phyloP scores from a whole-genome alignment of 176 grass and related monocot species.

The Rhipidocladum racemiflorum region DNA sequence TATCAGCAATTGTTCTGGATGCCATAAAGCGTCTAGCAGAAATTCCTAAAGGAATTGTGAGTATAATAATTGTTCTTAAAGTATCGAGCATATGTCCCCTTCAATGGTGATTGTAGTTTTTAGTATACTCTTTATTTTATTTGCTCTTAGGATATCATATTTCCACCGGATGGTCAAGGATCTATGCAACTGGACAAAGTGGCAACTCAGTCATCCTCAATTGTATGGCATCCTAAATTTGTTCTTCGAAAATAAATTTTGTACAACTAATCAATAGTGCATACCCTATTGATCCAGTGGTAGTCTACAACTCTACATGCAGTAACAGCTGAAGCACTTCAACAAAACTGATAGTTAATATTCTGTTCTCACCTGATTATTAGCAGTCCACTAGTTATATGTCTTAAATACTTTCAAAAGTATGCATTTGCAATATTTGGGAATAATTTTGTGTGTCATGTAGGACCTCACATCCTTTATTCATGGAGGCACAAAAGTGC shows the following conservation, averaged over 20 bases:
- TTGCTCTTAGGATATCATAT: slow-evolving; percentile 69
- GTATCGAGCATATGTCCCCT: not conserved
- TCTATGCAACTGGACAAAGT: slow-evolving; percentile 59
- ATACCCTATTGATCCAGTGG: not conserved
- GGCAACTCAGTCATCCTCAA: slow-evolving; percentile 61
- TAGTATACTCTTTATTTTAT: slow-evolving; percentile 10
- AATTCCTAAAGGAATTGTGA: slow-evolving; percentile 74
- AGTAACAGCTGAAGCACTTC: slow-evolving; percentile 11
- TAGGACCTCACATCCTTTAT: too few relatives aligned
- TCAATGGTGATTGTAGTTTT: not conserved
- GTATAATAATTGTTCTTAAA: slow-evolving; percentile 10
- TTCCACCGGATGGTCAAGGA: slow-evolving; percentile 57
- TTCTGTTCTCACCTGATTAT: not conserved
- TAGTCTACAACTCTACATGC: not conserved
- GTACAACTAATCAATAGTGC: not conserved
- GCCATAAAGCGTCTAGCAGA: slow-evolving; percentile 63
- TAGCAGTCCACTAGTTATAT: not conserved
- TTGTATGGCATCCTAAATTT: slow-evolving; percentile 41
- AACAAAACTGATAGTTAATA: not conserved
- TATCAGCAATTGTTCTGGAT: slow-evolving; percentile 51
- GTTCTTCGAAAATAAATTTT: not conserved
- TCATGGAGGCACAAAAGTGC: too few relatives aligned
- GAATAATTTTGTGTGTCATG: too few relatives aligned
- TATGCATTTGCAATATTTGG: not conserved
- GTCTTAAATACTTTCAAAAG: not conserved